phyloP scores from a whole-genome alignment of 1,284 basidiomycete species.

The Vanrija sp. region DNA sequence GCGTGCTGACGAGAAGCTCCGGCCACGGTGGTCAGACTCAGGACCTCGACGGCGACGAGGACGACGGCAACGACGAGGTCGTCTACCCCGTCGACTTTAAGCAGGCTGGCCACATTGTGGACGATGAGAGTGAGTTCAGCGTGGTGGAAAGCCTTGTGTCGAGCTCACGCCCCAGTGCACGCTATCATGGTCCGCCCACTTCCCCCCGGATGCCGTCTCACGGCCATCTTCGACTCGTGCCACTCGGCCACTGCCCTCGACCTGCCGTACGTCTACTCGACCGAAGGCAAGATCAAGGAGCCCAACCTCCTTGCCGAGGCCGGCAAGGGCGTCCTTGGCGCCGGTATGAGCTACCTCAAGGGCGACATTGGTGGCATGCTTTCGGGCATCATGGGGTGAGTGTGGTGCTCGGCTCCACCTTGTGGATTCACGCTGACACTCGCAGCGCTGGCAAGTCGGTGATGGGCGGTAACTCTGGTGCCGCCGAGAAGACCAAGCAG shows the following conservation, averaged over 20 bases:
- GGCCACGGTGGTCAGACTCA: conserved; percentile 78
- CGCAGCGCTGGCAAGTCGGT: conserved; percentile 13
- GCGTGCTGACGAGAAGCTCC: conserved; percentile 36
- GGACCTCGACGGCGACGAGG: conserved; percentile 63
- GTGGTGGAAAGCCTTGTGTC: not conserved
- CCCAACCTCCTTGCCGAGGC: conserved; percentile 76
- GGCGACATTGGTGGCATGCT: conserved; percentile 74
- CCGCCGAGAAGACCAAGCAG: conserved; percentile 49
- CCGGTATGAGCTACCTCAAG: conserved; percentile 29
- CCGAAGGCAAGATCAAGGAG: conserved; percentile 79
- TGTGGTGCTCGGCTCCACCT: conserved; percentile 3
- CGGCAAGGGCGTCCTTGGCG: conserved; percentile 63
- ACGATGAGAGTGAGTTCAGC: conserved; percentile 66
- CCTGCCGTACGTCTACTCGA: conserved; percentile 64
- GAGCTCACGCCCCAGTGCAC: conserved; percentile 20
- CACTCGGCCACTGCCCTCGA: conserved; percentile 52
- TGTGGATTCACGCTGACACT: not conserved
- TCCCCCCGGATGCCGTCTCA: conserved; percentile 77
- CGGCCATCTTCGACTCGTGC: conserved; percentile 72
- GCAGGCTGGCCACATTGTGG: conserved; percentile 66
- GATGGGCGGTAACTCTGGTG: conserved; percentile 13
- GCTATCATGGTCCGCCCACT: conserved; percentile 60
- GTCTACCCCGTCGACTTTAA: conserved; percentile 82
- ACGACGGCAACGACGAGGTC: conserved; percentile 60
- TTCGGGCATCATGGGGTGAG: conserved; percentile 39